Conservation (phyloP, 345 rosid genomes). For the Nephelium lappaceum region DNA sequence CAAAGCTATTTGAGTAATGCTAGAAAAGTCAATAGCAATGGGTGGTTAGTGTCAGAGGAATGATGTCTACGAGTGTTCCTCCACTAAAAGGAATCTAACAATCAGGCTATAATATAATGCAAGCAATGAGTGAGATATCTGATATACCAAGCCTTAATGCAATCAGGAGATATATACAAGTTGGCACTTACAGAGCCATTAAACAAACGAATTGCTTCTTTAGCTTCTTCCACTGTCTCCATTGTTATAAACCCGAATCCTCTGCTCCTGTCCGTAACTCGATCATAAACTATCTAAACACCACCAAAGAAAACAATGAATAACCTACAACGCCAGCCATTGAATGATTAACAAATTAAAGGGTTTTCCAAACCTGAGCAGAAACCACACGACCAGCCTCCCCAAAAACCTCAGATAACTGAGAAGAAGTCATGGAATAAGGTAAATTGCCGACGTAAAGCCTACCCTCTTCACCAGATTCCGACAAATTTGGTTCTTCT, state of each 20-base stretch:
- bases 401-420: conserved; percentile 59
- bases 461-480: conserved; percentile 55
- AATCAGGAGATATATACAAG: neutral
- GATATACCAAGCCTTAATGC: neutral
- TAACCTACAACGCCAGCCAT: neutral
- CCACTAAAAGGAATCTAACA: too few relatives aligned
- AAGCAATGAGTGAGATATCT: too few relatives aligned
- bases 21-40: too few relatives aligned
- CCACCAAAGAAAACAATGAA: neutral
- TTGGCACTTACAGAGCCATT: conserved; percentile 73
- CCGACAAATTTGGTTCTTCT: conserved; percentile 32
- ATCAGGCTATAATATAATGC: too few relatives aligned
- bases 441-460: conserved; percentile 87
- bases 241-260: conserved; percentile 90
- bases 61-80: too few relatives aligned
- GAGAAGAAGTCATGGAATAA: conserved; percentile 64
- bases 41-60: too few relatives aligned
- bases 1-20: neutral
- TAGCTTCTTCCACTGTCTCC: conserved; percentile 77
- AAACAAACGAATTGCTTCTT: conserved; percentile 76
- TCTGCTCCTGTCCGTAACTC: conserved; percentile 92
- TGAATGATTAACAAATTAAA: neutral
- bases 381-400: conserved; percentile 75
- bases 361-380: conserved; percentile 57
- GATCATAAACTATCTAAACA: conserved; percentile 71